Percentiles rank a stretch among this genome's conserved stretches.
Conservation (phyloP, 2,329 filamentous ascomycete genomes). For the Byssochlamys sp. region DNA sequence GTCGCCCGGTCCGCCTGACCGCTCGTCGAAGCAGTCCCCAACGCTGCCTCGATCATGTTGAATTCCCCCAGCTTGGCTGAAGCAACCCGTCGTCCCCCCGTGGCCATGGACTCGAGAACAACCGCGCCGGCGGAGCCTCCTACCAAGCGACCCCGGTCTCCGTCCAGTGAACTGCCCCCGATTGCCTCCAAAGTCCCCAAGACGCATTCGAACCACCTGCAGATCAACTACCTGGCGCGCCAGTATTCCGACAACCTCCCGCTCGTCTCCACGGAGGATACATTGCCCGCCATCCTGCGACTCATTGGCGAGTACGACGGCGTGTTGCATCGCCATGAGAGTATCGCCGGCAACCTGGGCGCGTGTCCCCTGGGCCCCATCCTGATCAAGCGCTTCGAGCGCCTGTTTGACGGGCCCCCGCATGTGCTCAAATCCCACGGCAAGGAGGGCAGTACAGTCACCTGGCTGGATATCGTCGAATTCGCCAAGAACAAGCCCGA, state of each 20-base stretch:
- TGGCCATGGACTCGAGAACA: constrained; percentile 26
- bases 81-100: not conserved
- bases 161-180: constrained; percentile 29
- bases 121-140: constrained; percentile 27
- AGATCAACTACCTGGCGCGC: constrained; percentile 59
- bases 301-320: constrained; percentile 75
- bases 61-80: not conserved
- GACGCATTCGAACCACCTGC: constrained; percentile 49
- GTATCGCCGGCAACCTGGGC: constrained; percentile 73
- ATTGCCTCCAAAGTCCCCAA: constrained; percentile 44
- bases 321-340: constrained; percentile 75
- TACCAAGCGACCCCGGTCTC: constrained; percentile 38
- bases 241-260: constrained; percentile 54
- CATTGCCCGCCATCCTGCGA: constrained; percentile 61
- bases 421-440: constrained; percentile 54
- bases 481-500: constrained; percentile 71
- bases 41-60: not conserved
- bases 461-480: constrained; percentile 77
- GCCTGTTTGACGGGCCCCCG: constrained; percentile 73
- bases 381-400: constrained; percentile 74
- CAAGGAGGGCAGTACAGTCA: constrained; percentile 54
- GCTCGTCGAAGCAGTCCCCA: not conserved
- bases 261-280: constrained; percentile 56
- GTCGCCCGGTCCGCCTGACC: not conserved
- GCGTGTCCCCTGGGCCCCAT: constrained; percentile 74